A percentile compares a stretch with the other conserved stretches of the same genome.
phyloP scores from a whole-genome alignment of 2,329 filamentous ascomycete genomes.

The Alternaria atra region DNA sequence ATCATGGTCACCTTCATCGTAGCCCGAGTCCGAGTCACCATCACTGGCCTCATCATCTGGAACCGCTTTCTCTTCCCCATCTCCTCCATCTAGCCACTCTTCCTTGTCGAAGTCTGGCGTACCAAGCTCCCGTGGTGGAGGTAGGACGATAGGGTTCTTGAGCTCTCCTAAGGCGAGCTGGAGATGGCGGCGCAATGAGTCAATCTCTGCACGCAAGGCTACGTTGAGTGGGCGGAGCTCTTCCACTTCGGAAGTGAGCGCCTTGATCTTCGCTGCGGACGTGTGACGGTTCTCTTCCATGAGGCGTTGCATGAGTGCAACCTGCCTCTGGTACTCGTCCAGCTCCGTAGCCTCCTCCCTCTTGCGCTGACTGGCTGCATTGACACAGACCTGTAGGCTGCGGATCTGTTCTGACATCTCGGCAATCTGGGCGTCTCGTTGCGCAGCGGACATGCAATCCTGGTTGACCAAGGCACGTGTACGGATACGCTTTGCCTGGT shows the following conservation, averaged over 20 bases:
- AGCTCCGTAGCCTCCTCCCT: conserved; percentile 85
- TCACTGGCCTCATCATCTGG: conserved; percentile 47
- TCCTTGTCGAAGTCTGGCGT: conserved; percentile 46
- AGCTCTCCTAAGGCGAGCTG: conserved; percentile 85
- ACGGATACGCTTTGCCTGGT: conserved; percentile 96
- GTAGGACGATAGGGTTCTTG: conserved; percentile 85
- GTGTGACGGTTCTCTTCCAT: conserved; percentile 96
- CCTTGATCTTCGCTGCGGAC: conserved; percentile 91
- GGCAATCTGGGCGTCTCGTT: conserved; percentile 91
- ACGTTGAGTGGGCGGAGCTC: conserved; percentile 60
- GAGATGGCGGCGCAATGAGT: conserved; percentile 85
- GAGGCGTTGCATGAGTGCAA: conserved; percentile 87
- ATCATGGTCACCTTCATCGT: conserved; percentile 68
- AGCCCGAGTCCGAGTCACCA: conserved; percentile 58
- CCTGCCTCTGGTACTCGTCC: conserved; percentile 93
- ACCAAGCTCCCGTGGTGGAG: conserved; percentile 43
- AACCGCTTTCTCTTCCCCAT: conserved; percentile 36
- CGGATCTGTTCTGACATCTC: conserved; percentile 97
- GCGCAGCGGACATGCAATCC: conserved; percentile 88
- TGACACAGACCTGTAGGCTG: conserved; percentile 77
- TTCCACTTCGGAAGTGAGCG: conserved; percentile 66
- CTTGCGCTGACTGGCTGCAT: conserved; percentile 68
- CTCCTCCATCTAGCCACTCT: conserved; percentile 38
- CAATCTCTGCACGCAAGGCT: conserved; percentile 76
- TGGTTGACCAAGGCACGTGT: conserved; percentile 95